Conservation (phyloP, 345 rosid species). For the Adansonia digitata region DNA sequence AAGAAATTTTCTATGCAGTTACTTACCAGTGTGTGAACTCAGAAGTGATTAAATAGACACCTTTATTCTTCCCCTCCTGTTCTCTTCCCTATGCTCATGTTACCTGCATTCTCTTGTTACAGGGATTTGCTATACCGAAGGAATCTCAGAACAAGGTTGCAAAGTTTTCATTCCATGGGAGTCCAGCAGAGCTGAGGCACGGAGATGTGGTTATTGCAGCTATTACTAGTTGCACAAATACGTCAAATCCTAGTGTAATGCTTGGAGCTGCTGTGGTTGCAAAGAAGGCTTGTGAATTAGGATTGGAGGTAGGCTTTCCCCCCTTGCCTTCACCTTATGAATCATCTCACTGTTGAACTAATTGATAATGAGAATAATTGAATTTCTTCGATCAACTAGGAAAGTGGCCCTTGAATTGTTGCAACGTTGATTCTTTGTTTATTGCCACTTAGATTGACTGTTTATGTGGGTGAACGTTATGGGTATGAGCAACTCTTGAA, state of each 20-base stretch:
- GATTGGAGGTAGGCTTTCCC: constrained; percentile 58
- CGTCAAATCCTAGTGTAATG: constrained; percentile 95
- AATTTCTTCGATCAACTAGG: background rate
- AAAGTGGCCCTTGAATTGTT: background rate
- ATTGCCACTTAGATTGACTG: background rate
- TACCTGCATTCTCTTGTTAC: constrained; percentile 12
- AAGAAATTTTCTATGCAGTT: background rate
- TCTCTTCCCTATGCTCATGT: background rate
- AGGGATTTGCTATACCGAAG: constrained; percentile 85
- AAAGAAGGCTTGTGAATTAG: constrained; percentile 83
- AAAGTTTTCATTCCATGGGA: constrained; percentile 60
- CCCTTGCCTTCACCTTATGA: constrained; percentile 11
- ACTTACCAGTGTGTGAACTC: background rate
- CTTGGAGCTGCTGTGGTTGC: constrained; percentile 98
- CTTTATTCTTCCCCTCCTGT: background rate
- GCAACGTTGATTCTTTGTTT: background rate
- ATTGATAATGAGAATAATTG: background rate
- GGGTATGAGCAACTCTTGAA: background rate
- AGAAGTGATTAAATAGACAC: background rate
- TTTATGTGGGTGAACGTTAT: background rate
- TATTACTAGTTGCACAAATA: constrained; percentile 96
- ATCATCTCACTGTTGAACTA: background rate
- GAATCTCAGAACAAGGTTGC: constrained; percentile 70
- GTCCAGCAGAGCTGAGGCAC: constrained; percentile 65
- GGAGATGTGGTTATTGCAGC: constrained; percentile 95